Evolutionary conservation across 2,329 filamentous ascomycete species (phyloP).

Genomic region (Arachnomyces sp.): DNA sequence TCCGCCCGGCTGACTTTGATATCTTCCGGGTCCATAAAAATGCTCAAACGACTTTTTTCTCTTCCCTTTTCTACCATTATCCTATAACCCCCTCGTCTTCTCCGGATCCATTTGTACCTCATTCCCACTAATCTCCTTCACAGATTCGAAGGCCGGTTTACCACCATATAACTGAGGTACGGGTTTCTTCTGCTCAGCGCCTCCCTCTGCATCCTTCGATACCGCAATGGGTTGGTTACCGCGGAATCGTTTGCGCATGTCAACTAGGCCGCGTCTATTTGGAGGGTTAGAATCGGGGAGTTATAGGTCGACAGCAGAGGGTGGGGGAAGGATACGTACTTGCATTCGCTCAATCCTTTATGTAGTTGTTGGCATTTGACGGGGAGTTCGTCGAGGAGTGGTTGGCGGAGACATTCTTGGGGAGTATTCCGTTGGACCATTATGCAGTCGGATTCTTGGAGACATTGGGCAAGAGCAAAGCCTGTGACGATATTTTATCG

Average conservation of each 20-base stretch:
- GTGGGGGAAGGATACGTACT: conserved; percentile 36
- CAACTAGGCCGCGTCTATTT: conserved; percentile 70
- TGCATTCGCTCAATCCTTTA: conserved; percentile 89
- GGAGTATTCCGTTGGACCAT: conserved; percentile 84
- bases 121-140: conserved; percentile 60
- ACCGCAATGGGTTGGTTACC: conserved; percentile 81
- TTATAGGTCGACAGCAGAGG: not conserved
- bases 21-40: not conserved
- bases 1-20: not conserved
- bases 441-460: conserved; percentile 93
- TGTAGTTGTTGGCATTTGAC: conserved; percentile 86
- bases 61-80: not conserved
- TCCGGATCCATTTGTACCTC: conserved; percentile 47
- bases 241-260: conserved; percentile 97
- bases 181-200: conserved; percentile 34
- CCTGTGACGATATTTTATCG: conserved; percentile 46
- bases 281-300: not conserved
- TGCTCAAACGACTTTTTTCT: not conserved
- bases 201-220: conserved; percentile 55
- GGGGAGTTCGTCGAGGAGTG: conserved; percentile 73
- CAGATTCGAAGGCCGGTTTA: conserved; percentile 60
- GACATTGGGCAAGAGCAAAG: conserved; percentile 84
- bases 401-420: conserved; percentile 77
- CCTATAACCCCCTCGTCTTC: conserved; percentile 40
- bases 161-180: conserved; percentile 74